Conservation (phyloP, 2,329 filamentous ascomycete genomes). For the Drechslerella dactyloides region DNA sequence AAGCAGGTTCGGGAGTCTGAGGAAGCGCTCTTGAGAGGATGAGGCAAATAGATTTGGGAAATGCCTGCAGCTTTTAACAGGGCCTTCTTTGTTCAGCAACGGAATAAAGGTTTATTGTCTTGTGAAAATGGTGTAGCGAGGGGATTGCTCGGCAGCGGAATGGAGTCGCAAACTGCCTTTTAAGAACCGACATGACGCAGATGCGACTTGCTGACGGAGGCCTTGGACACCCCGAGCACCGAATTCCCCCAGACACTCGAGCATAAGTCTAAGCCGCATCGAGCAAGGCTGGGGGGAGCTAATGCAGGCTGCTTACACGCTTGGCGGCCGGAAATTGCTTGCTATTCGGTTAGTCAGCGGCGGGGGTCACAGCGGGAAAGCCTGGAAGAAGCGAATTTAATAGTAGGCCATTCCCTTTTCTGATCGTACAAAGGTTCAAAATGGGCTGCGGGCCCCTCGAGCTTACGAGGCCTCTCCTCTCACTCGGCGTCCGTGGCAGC, state of each 20-base stretch:
- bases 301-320: slow-evolving; percentile 48
- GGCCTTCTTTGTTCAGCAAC: neutral
- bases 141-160: slow-evolving; percentile 15
- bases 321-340: slow-evolving; percentile 37
- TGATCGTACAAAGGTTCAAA: neutral
- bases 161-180: slow-evolving; percentile 47
- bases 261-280: slow-evolving; percentile 11
- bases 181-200: slow-evolving; percentile 34
- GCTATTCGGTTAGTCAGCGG: slow-evolving; percentile 24
- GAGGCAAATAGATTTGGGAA: slow-evolving; percentile 3
- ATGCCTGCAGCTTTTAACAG: slow-evolving; percentile 7
- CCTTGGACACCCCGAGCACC: slow-evolving; percentile 33
- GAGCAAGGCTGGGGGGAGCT: slow-evolving; percentile 17
- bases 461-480: slow-evolving; percentile 17
- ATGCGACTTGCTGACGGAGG: slow-evolving; percentile 48
- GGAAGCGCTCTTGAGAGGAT: neutral
- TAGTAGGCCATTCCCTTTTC: slow-evolving; percentile 15
- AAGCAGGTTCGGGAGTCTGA: neutral
- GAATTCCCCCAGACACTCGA: slow-evolving; percentile 23
- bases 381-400: slow-evolving; percentile 48
- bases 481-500: neutral
- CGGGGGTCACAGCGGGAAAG: neutral
- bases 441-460: neutral
- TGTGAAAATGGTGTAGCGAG: slow-evolving; percentile 13
- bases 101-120: slow-evolving; percentile 14